phyloP scores from a whole-genome alignment of 768 basidiomycete species.

The Amanita thiersii region DNA sequence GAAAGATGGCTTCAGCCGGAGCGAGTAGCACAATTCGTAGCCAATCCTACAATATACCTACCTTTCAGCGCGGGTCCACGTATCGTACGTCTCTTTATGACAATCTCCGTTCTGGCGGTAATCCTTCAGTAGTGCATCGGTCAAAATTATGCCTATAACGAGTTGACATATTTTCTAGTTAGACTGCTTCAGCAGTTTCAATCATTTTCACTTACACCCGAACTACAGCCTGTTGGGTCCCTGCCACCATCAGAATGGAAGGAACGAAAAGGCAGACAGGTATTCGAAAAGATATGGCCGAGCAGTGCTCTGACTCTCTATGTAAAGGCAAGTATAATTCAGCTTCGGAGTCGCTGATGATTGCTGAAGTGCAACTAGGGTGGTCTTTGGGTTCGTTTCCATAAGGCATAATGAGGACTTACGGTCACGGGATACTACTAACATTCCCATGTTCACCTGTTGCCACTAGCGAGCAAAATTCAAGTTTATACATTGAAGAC shows the following conservation, averaged over 20 bases:
- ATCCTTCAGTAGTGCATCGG: constrained; percentile 71
- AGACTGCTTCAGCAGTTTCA: constrained; percentile 60
- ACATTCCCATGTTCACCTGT: too few relatives aligned
- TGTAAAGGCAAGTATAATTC: constrained; percentile 43
- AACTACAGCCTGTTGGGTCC: constrained; percentile 56
- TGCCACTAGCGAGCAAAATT: too few relatives aligned
- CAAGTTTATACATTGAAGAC: too few relatives aligned
- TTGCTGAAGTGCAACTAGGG: constrained; percentile 26
- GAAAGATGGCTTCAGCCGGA: constrained; percentile 66
- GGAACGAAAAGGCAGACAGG: constrained; percentile 37
- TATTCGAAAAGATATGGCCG: constrained; percentile 53
- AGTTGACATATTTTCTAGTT: constrained; percentile 66
- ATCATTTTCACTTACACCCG: constrained; percentile 47
- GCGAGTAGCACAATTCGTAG: constrained; percentile 38
- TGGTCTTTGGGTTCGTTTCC: constrained; percentile 50
- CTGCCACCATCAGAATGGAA: constrained; percentile 56
- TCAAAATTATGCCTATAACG: constrained; percentile 71
- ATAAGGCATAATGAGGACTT: constrained; percentile 1
- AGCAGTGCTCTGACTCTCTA: constrained; percentile 57
- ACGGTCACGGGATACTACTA: not conserved
- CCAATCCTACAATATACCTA: constrained; percentile 61
- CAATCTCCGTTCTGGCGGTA: too few relatives aligned
- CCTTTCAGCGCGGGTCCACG: constrained; percentile 71
- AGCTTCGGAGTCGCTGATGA: not conserved
- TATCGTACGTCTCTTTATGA: constrained; percentile 34